A percentile compares a stretch with the other conserved stretches of the same genome.
Evolutionary conservation across 371 early-diverging fungal genomes (phyloP).

Genomic region (Chytridium lagenaria): DNA sequence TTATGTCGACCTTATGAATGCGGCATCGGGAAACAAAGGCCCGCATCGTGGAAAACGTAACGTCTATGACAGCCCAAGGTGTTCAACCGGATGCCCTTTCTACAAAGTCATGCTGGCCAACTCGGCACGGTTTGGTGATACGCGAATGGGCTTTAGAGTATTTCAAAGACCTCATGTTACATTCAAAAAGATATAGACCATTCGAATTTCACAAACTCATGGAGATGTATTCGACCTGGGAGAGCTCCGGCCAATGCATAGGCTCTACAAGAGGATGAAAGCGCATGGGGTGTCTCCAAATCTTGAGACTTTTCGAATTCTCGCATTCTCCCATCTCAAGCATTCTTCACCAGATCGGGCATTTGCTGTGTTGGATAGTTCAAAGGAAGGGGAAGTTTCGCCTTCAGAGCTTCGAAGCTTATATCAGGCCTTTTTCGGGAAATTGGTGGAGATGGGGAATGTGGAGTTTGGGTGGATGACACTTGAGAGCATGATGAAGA

Average conservation of each 20-base stretch:
- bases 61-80: not conserved
- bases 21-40: not conserved
- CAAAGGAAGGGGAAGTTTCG: not conserved
- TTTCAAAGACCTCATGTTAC: slow-evolving; percentile 13
- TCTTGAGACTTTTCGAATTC: not conserved
- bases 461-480: not conserved
- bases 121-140: not conserved
- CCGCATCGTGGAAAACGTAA: not conserved
- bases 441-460: not conserved
- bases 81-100: slow-evolving; percentile 3
- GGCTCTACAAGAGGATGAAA: not conserved
- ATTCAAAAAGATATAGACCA: not conserved
- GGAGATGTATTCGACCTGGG: not conserved
- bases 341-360: not conserved
- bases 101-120: slow-evolving; percentile 11
- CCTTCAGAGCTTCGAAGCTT: not conserved
- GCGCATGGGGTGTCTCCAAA: not conserved
- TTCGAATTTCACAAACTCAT: slow-evolving; percentile 1
- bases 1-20: slow-evolving; percentile 1
- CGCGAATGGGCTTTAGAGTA: not conserved
- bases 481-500: not conserved
- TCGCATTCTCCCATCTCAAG: not conserved
- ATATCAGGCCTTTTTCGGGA: not conserved
- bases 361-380: not conserved
- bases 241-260: not conserved